Evolutionary conservation across 331 rosid species (phyloP).

Genomic region (Malus hybrid): DNA sequence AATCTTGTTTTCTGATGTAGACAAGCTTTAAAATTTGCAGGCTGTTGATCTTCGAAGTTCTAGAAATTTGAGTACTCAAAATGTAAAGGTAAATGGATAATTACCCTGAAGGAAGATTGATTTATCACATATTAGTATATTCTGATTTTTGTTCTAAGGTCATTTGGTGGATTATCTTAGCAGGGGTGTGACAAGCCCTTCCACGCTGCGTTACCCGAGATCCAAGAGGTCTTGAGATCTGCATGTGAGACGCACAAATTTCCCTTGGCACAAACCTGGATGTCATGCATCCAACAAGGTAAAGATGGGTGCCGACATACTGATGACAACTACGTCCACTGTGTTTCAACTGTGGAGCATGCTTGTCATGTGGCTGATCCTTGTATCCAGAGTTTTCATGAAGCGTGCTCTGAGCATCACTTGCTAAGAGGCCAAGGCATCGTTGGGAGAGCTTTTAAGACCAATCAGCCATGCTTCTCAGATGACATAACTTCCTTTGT

Average conservation of each 20-base stretch:
- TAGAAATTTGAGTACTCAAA: conserved; percentile 33
- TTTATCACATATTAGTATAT: neutral
- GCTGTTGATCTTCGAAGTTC: conserved; percentile 77
- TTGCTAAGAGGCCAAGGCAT: conserved; percentile 90
- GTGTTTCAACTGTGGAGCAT: conserved; percentile 83
- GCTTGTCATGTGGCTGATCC: conserved; percentile 79
- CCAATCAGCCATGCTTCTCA: conserved; percentile 82
- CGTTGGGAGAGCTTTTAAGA: conserved; percentile 74
- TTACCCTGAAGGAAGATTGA: conserved; percentile 6
- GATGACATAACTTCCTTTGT: conserved; percentile 51
- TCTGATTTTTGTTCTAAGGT: conserved; percentile 9
- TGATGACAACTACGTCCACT: conserved; percentile 55
- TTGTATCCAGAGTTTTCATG: conserved; percentile 47
- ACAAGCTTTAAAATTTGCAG: conserved; percentile 44
- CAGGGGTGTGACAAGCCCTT: conserved; percentile 48
- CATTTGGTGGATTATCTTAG: conserved; percentile 13
- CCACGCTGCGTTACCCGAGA: conserved; percentile 65
- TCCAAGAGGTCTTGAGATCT: conserved; percentile 54
- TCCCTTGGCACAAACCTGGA: conserved; percentile 96
- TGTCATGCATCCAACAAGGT: conserved; percentile 68
- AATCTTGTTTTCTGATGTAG: conserved; percentile 18
- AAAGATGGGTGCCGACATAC: conserved; percentile 83
- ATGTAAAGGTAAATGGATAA: conserved; percentile 42
- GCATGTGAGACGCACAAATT: conserved; percentile 81
- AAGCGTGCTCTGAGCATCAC: conserved; percentile 98